phyloP scores from a whole-genome alignment of 176 grass and related monocot genomes.

The Oryza australiensis region DNA sequence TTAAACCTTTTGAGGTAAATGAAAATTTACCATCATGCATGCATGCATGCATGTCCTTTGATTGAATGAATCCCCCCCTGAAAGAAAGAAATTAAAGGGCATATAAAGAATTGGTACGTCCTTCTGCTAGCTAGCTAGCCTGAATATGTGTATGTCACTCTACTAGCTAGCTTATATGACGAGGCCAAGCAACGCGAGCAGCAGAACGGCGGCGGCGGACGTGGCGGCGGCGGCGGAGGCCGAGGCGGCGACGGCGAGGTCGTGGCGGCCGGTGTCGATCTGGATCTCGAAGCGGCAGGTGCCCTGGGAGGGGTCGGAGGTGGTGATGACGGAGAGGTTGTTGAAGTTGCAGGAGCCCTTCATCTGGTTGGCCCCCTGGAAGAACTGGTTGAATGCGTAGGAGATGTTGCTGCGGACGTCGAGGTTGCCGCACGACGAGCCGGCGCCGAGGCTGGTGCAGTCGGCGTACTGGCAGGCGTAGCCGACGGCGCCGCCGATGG shows the following conservation, averaged over 20 bases:
- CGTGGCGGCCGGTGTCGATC: conserved; percentile 73
- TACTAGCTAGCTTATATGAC: neutral
- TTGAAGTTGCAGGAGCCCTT: conserved; percentile 67
- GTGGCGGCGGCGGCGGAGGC: neutral
- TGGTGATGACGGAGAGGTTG: conserved; percentile 62
- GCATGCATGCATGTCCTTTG: neutral
- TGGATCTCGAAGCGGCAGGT: conserved; percentile 70
- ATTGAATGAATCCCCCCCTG: too few species aligned
- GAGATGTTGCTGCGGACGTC: conserved; percentile 71
- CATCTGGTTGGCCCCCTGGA: conserved; percentile 62
- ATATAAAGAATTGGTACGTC: conserved; percentile 14
- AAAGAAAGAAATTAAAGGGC: neutral
- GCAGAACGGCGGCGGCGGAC: neutral
- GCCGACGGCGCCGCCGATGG: conserved; percentile 33
- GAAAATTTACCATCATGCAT: conserved; percentile 16
- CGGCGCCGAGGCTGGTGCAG: conserved; percentile 86
- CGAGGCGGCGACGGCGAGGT: conserved; percentile 10
- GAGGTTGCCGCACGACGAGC: conserved; percentile 61
- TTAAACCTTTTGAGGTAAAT: conserved; percentile 3
- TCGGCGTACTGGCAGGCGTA: conserved; percentile 77
- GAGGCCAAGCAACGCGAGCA: conserved; percentile 5
- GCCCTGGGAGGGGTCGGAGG: conserved; percentile 66
- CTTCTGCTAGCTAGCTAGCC: neutral
- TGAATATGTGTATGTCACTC: neutral
- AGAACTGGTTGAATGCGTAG: conserved; percentile 92